Base-by-base conservation (phyloP, 352 stramenopile genomes). In the Phytophthora citricola region DNA sequence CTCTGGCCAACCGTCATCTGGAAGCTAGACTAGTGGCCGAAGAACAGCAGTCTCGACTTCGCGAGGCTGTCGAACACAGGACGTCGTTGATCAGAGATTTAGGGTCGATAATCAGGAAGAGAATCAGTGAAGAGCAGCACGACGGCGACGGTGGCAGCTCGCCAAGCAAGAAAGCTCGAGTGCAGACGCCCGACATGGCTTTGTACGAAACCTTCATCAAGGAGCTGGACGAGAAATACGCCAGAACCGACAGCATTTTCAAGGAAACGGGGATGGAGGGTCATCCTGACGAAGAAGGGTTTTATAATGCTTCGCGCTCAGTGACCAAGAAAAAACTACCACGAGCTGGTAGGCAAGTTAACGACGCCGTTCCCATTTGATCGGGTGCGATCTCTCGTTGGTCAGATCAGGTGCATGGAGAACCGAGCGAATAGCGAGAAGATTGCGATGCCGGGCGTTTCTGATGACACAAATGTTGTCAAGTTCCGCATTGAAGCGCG, bases 161-260 rank as follows among this genome's bases (percentile, higher is more conserved):
- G 9, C 29, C 59, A 8, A 29, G 8, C 0, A 75, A 75, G 31
- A 63, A 20, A 29, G n/a, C 27, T 11, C 56, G 68, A 5, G 17
- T 56, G 0, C 40, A 65, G 15, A 62, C 63, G 1, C 68, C 68
- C 0, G 57, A 75, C 15, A 49, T 52, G 45, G 45, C 46, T 8
- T 41, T 72, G 27, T 72, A 71, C 14, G 51, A 67, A n/a, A 55
- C 55, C 1, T 75, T 71, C 40, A 36, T 75, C 17, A 60, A 52
- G 5, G 66, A 75, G n/a, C 29, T 75, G 46, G 68, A 78, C 17
- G 62, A 69, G 2, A 41, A 67, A 0, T 78, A 78, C 14, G 62
- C 66, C 1, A 31, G 46, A 4, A 69, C 63, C 4, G 66, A 78
- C 12, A 58, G 49, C 2, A 44, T 71, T 3, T 67, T 67, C 38